Evolutionary conservation across 2,329 filamentous ascomycete genomes (phyloP), one percentile per base, ranked within the genome.

Genomic region (Diaporthe vexans): DNA sequence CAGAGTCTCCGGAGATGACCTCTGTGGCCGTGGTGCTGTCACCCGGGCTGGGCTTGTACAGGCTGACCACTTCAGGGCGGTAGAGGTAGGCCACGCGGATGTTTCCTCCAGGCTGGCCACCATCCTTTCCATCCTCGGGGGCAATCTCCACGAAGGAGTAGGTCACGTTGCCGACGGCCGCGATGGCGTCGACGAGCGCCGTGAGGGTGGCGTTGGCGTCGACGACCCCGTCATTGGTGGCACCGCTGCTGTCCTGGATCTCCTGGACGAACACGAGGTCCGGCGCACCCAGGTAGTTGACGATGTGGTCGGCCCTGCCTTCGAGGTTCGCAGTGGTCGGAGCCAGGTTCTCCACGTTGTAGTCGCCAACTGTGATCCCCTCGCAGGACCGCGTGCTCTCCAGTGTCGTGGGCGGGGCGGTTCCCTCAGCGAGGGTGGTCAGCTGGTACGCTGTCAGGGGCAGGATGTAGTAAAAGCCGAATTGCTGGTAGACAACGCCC

Each of bases 81-180:
- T 93, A 94, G 15, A 94, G 85, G 82, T 93, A 94, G 0, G 91
- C 92, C 61, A 86, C 85, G 58, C 92, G 92, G 81, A 94, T 94
- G 84, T 94, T 94, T 51, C 92, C 92, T 19, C 93, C 92, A 1
- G 91, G 90, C 75, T 89, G 83, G 46, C 93, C 93, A 74, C 93
- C 93, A 77, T 94, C 91, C 76, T 87, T 78, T 81, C 89, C 86
- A 80, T 93, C 84, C 46, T 87, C 82, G 2, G 92, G 92, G 57
- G 84, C 85, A 72, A 94, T 87, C 76, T 91, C 88, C 37, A 87
- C 84, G 79, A 88, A 94, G 54, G 85, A 83, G 82, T 94, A 94
- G 56, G 81, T 78, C 1, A 88, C 84, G 33, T 87, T 88, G 51
- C 84, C 85, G 13, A 86, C 82, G 4, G 80, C 78, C 58, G 84